phyloP scores from a whole-genome alignment of 2,329 filamentous ascomycete species.

The Aspergillus arachidicola region DNA sequence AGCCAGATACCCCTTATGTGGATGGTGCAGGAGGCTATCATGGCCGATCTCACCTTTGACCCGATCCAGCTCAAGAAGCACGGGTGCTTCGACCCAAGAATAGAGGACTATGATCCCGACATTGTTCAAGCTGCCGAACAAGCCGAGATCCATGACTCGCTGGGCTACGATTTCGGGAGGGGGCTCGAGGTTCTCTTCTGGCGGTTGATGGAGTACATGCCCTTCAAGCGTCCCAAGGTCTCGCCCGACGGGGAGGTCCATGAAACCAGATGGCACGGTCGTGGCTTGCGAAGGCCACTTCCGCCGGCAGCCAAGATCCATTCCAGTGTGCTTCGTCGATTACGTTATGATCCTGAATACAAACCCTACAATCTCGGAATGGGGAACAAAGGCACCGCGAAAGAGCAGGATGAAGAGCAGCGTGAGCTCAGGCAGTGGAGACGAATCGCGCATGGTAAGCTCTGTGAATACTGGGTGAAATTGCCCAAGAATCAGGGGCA shows the following conservation, averaged over 20 bases:
- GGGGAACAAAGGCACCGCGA: slow-evolving; percentile 11
- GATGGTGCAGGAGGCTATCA: slow-evolving; percentile 65
- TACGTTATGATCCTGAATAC: slow-evolving; percentile 17
- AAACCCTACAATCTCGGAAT: slow-evolving; percentile 24
- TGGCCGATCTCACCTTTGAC: slow-evolving; percentile 71
- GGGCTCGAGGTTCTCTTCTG: slow-evolving; percentile 21
- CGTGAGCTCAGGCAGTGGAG: slow-evolving; percentile 14
- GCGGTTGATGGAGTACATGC: slow-evolving; percentile 22
- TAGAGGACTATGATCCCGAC: background rate
- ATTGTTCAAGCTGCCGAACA: slow-evolving; percentile 13
- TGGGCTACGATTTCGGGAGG: slow-evolving; percentile 19
- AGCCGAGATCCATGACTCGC: slow-evolving; percentile 20
- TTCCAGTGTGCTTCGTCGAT: slow-evolving; percentile 17
- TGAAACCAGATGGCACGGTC: slow-evolving; percentile 20
- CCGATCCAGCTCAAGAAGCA: slow-evolving; percentile 20
- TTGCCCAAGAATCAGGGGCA: background rate
- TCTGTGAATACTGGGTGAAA: slow-evolving; percentile 5
- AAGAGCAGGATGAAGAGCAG: slow-evolving; percentile 2
- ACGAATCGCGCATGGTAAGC: slow-evolving; percentile 6
- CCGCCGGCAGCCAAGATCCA: slow-evolving; percentile 18
- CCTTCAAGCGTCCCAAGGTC: slow-evolving; percentile 19
- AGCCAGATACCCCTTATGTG: slow-evolving; percentile 69
- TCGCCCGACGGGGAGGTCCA: slow-evolving; percentile 16
- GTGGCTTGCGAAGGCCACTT: slow-evolving; percentile 18
- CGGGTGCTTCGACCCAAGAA: slow-evolving; percentile 20